These are phyloP conservation scores for Mortierella sp. DNA, from an alignment of 371 early-diverging fungal species.

Conservation along the genomic window DNA sequence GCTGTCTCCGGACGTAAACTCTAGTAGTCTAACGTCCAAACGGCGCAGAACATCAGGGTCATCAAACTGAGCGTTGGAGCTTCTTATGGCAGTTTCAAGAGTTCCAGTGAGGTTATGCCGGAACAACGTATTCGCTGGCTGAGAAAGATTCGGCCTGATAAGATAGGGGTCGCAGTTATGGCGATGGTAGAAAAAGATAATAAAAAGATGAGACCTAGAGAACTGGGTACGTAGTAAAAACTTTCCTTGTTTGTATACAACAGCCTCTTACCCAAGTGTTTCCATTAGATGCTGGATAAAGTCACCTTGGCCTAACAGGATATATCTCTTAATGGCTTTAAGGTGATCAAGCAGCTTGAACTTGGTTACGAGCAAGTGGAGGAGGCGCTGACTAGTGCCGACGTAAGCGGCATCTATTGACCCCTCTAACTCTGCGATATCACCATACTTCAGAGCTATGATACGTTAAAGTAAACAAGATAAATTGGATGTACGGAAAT, in stretches of 20 bases:
- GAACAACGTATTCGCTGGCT: constrained; percentile 82
- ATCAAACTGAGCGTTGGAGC: constrained; percentile 93
- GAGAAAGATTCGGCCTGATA: constrained; percentile 69
- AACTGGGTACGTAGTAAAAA: not conserved
- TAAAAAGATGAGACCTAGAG: not conserved
- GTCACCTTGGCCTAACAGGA: constrained; percentile 97
- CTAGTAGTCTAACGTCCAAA: constrained; percentile 79
- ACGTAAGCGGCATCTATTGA: constrained; percentile 82
- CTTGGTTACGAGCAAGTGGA: constrained; percentile 78
- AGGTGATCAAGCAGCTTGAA: constrained; percentile 90
- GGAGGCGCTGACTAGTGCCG: constrained; percentile 77
- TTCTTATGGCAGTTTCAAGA: constrained; percentile 88
- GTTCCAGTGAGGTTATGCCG: constrained; percentile 91
- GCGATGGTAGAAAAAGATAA: not conserved
- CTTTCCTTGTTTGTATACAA: not conserved
- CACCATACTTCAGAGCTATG: constrained; percentile 76
- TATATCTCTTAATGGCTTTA: constrained; percentile 86
- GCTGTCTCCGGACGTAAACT: constrained; percentile 77
- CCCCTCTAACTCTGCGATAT: constrained; percentile 75
- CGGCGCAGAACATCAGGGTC: constrained; percentile 81
- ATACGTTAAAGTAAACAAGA: no score
- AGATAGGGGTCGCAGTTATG: not conserved
- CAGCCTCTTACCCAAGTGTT: constrained; percentile 73
- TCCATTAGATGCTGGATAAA: constrained; percentile 93
- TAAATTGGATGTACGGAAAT: not conserved